Percentiles rank a stretch among this genome's conserved stretches.
phyloP scores from a whole-genome alignment of 2,329 filamentous ascomycete genomes.

The Macrophomina tecta region DNA sequence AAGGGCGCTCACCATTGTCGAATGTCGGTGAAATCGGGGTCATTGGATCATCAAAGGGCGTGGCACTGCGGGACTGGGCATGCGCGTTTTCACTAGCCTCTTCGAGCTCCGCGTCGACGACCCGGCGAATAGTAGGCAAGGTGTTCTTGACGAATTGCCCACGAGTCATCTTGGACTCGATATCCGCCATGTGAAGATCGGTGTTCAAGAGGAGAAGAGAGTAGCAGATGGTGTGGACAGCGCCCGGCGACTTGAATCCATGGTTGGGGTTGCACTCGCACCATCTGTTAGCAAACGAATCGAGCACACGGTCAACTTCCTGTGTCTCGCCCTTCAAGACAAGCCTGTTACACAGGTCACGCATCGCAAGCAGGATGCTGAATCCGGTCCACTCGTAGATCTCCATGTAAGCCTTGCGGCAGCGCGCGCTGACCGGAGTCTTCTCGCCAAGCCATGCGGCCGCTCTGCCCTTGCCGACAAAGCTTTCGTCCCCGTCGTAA shows the following conservation, averaged over 20 bases:
- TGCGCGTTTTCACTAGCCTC: constrained; percentile 28
- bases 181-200: constrained; percentile 92
- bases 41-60: constrained; percentile 7
- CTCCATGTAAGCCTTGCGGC: constrained; percentile 85
- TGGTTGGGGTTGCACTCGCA: constrained; percentile 91
- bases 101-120: constrained; percentile 63
- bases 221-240: constrained; percentile 97
- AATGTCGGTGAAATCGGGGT: constrained; percentile 24
- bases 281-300: constrained; percentile 88
- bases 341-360: constrained; percentile 80
- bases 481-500: constrained; percentile 82
- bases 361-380: constrained; percentile 79
- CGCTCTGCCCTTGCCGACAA: constrained; percentile 78
- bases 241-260: constrained; percentile 89
- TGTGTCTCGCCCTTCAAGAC: constrained; percentile 91
- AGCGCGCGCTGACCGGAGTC: constrained; percentile 58
- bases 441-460: constrained; percentile 86
- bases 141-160: constrained; percentile 97
- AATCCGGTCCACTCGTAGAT: constrained; percentile 84
- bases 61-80: constrained; percentile 15
- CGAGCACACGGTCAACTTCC: constrained; percentile 92
- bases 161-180: constrained; percentile 94
- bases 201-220: constrained; percentile 95
- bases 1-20: constrained; percentile 4
- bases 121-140: constrained; percentile 82